Evolutionary conservation across 148 eudicot genomes (phyloP), one percentile per base, ranked within the genome.

Genomic region (Rhododendron mucronatum): DNA sequence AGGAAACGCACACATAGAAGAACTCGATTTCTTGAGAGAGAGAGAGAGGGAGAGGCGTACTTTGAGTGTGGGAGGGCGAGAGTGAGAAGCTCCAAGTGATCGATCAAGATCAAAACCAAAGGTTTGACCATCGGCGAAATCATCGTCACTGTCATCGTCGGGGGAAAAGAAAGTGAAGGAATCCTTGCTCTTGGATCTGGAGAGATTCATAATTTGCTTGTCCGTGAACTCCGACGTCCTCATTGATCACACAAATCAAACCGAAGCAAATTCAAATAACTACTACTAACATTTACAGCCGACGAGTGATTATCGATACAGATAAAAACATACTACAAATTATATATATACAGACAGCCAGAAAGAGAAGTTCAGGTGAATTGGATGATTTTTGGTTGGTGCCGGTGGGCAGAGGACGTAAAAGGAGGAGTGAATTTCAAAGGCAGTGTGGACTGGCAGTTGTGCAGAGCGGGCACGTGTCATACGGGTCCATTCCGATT

Each of bases 211-310:
- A 15, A 84, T 50, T 50, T 50, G 44, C 85, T 84, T 84, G 85
- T 84, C 63, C 85, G 30, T 74, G 81, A 35, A 84, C 69, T 74
- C 80, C 33, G 81, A 84, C 9, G 65, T 30, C 86, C 39, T 74
- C 86, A 84, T 84, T 11, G 69, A 84, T 50, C 75, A 65, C 75
- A 65, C 47, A 26, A 65, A 65, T 65, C 18, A 41, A 41, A 41
- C 45, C 30, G 21, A 44, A 67, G 55, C 7, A 44, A 55, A 82
- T 21, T 74, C 55, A 30, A 80, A 57, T 1, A 1, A 57, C 55
- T 51, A 51, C 15, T 47, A 1, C 12, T 9, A 47, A 47, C 12
- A 47, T 23, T 63, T 7, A 63, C 69, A 63, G 12, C 3, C 23
- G 45, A 41, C 10, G 23, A 2, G 26, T 61, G n/a, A 23, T 63